Percentiles rank a stretch among this genome's conserved stretches.
These are phyloP conservation scores for Candida ipomoeae DNA, from an alignment of 805 yeast species.

Conservation along the genomic window DNA sequence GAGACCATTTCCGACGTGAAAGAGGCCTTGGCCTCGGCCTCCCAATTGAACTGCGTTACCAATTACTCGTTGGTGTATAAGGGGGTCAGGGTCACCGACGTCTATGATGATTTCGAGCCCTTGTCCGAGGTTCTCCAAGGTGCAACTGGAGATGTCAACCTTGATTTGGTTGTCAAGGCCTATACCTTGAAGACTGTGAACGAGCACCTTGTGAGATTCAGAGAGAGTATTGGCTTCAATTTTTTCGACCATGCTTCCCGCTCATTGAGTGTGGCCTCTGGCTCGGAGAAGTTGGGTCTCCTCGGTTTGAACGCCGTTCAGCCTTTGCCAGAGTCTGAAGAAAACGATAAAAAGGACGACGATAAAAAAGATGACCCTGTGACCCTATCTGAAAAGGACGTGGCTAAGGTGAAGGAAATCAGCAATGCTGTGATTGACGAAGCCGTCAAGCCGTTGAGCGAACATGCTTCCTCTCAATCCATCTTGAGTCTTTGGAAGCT, in stretches of 20 bases:
- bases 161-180: conserved; percentile 49
- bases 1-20: conserved; percentile 57
- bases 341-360: conserved; percentile 8
- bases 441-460: neutral
- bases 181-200: conserved; percentile 60
- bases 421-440: conserved; percentile 8
- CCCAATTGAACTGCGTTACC: conserved; percentile 57
- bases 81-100: conserved; percentile 29
- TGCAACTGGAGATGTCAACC: conserved; percentile 26
- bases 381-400: conserved; percentile 27
- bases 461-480: conserved; percentile 25
- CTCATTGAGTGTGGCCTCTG: conserved; percentile 42
- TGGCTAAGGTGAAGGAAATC: conserved; percentile 15
- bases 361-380: conserved; percentile 9
- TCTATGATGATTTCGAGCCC: conserved; percentile 26
- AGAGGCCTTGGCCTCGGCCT: conserved; percentile 54
- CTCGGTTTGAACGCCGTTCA: conserved; percentile 37
- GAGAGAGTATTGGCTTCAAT: conserved; percentile 57
- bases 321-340: conserved; percentile 5
- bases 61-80: conserved; percentile 47
- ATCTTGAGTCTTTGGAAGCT: conserved; percentile 29
- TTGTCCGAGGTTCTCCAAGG: conserved; percentile 22
- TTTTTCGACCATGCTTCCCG: conserved; percentile 41
- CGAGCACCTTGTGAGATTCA: conserved; percentile 58
- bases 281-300: conserved; percentile 45